These are phyloP conservation scores for Pichia occidentalis DNA, from an alignment of 805 yeast species.

Conservation along the genomic window DNA sequence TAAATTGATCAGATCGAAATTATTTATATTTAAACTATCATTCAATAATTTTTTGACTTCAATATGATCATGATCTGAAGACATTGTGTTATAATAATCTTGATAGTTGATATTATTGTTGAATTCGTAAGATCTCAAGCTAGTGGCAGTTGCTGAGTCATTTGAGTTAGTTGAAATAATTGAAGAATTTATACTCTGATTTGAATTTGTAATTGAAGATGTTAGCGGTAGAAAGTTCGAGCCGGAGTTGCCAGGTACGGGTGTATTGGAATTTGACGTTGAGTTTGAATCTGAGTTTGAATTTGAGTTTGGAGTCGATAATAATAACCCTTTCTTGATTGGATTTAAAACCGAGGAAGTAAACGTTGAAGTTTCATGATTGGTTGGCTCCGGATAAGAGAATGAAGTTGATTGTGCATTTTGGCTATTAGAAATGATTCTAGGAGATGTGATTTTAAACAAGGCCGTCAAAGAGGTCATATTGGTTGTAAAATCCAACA, in stretches of 20 bases:
- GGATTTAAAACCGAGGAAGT: neutral
- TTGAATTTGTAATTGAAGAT: no score
- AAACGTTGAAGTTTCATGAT: neutral
- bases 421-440: no score
- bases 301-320: neutral
- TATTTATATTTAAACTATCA: slow-evolving; percentile 3
- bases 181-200: no score
- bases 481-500: slow-evolving; percentile 8
- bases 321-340: neutral
- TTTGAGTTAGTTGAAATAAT: slow-evolving; percentile 22
- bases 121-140: slow-evolving; percentile 13
- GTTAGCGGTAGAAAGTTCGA: no score
- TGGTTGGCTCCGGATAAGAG: neutral
- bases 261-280: neutral
- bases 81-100: no score
- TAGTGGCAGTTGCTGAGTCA: slow-evolving; percentile 1
- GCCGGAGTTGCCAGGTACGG: no score
- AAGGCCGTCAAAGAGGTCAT: slow-evolving; percentile 4
- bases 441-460: slow-evolving; percentile 6
- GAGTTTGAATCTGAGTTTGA: neutral
- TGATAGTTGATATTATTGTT: slow-evolving; percentile 10
- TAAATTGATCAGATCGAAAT: slow-evolving; percentile 22
- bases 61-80: slow-evolving; percentile 3
- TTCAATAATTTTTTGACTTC: slow-evolving; percentile 12
- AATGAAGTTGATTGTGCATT: no score